Evolutionary conservation across 345 rosid species (phyloP).

Genomic region (Gossypium thurberi): DNA sequence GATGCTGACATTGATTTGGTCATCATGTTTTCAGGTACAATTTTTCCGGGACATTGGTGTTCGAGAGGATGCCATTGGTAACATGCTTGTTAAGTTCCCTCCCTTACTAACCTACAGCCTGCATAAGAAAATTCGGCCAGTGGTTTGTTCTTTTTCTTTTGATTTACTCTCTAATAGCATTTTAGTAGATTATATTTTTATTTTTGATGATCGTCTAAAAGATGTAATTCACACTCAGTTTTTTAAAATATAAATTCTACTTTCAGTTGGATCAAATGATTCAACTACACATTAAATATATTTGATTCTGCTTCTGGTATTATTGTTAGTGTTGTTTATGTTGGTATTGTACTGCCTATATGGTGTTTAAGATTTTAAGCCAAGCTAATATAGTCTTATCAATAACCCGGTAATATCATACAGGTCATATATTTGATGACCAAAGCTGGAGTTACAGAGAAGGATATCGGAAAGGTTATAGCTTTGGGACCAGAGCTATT

Average conservation of each 20-base stretch:
- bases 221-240: not conserved
- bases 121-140: constrained; percentile 81
- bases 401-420: not conserved
- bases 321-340: not conserved
- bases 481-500: constrained; percentile 84
- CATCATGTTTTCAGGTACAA: constrained; percentile 43
- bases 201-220: not conserved
- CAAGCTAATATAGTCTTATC: not conserved
- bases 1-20: not conserved
- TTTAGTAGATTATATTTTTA: not conserved
- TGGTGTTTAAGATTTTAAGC: not conserved
- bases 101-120: constrained; percentile 35
- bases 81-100: constrained; percentile 91
- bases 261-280: not conserved
- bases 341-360: not conserved
- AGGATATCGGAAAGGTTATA: constrained; percentile 67
- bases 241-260: no score
- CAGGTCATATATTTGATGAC: constrained; percentile 84
- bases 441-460: constrained; percentile 70
- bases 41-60: constrained; percentile 82
- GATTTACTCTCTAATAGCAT: not conserved
- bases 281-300: not conserved
- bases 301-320: constrained; percentile 2
- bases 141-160: constrained; percentile 47
- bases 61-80: constrained; percentile 70